phyloP scores from a whole-genome alignment of 2,329 filamentous ascomycete species.

The Coniochaeta sp. region DNA sequence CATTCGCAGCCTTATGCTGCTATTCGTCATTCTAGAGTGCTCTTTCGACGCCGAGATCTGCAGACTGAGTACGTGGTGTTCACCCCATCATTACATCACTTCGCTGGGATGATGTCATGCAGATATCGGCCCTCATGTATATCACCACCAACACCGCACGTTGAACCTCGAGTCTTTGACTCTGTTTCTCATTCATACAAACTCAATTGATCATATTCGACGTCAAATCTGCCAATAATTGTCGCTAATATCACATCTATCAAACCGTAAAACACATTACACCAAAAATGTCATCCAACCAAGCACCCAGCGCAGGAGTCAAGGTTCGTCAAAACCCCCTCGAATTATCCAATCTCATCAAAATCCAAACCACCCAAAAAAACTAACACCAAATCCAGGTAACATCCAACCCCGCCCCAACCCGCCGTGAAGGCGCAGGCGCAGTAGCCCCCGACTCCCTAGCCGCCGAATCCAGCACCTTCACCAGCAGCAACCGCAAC shows the following conservation, averaged over 20 bases:
- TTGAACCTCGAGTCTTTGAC: background rate
- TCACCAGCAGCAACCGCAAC: constrained; percentile 47
- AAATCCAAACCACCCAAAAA: background rate
- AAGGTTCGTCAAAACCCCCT: constrained; percentile 7
- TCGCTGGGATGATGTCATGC: constrained; percentile 12
- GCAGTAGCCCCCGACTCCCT: constrained; percentile 61
- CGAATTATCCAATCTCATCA: background rate
- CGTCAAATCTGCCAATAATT: background rate
- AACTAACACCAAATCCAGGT: constrained; percentile 27
- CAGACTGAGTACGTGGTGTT: background rate
- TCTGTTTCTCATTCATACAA: background rate
- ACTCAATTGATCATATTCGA: background rate
- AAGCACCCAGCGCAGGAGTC: constrained; percentile 8
- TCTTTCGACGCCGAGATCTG: background rate
- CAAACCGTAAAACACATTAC: background rate
- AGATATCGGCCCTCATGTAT: background rate
- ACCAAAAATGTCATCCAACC: constrained; percentile 7
- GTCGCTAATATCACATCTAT: background rate
- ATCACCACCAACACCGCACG: background rate
- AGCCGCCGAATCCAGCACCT: constrained; percentile 67
- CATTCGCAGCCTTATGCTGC: too few relatives aligned
- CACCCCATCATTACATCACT: constrained; percentile 7
- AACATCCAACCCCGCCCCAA: constrained; percentile 34
- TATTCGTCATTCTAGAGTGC: background rate
- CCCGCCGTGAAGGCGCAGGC: constrained; percentile 54